phyloP scores from a whole-genome alignment of 176 grass and related monocot species.

The Eleusine coracana region DNA sequence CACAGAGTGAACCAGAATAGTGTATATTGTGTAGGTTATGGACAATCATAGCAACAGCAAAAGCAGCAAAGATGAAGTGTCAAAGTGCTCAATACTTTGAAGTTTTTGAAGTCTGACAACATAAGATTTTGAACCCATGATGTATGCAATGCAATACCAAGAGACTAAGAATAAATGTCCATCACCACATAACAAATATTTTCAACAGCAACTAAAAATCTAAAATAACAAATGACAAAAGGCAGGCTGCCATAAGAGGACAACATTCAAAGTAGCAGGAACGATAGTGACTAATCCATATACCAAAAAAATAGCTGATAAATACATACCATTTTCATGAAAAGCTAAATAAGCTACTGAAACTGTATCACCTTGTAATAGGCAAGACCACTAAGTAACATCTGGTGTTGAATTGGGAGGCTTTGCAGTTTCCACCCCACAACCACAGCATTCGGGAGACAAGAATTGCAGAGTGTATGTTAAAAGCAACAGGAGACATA shows the following conservation, averaged over 20 bases:
- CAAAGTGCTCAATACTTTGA: neutral
- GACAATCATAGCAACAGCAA: conserved; percentile 4
- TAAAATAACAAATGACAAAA: conserved; percentile 3
- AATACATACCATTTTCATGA: neutral
- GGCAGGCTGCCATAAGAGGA: neutral
- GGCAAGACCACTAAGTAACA: conserved; percentile 1
- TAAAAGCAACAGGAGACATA: neutral
- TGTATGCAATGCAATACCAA: conserved; percentile 11
- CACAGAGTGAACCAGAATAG: neutral
- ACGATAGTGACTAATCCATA: neutral
- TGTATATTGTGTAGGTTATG: neutral
- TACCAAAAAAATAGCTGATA: neutral
- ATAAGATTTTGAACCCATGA: neutral
- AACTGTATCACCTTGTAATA: neutral
- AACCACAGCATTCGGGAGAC: neutral
- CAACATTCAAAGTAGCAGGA: neutral
- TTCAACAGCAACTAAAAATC: conserved; percentile 19
- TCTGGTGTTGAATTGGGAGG: neutral
- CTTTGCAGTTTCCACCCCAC: neutral
- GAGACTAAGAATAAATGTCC: neutral
- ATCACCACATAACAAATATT: neutral
- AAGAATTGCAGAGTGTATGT: neutral
- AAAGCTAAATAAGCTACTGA: neutral
- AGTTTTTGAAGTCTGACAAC: neutral
- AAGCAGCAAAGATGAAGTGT: conserved; percentile 8